Base-by-base conservation (phyloP, 2,329 filamentous ascomycete species). In the Biscogniauxia marginata region DNA sequence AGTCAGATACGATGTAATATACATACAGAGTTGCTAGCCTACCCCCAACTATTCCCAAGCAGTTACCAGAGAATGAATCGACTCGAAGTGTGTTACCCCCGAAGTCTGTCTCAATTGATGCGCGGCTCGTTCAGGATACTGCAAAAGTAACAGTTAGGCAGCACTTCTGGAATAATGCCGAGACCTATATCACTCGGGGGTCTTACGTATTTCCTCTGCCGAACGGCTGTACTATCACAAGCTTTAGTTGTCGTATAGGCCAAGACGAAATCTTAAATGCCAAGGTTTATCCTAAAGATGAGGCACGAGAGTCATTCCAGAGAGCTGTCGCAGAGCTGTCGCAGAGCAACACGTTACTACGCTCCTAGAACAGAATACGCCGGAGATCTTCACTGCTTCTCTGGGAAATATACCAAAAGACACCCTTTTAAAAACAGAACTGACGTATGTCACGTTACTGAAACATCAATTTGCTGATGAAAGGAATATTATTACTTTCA, bases 141-240 rank as follows among this genome's bases (percentile, higher is more conserved):
- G 65, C 67, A 21, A 60, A 54, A 39, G 57, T 69, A 6, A 61
- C 61, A n/a, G 54, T 63, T 3, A 63, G 50, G 1, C 68, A 70
- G 22, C 49, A 58, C 8, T 70, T 68, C 51, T 65, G 56, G 58
- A 70, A 70, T 54, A 59, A 68, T n/a, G 54, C 57, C 20, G 57
- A 60, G 16, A 8, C 34, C 18, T 30, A 62, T 9, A 68, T 70
- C 58, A 57, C 53, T 20, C 46, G 63, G 39, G 65, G 65, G 1
- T 61, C 63, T 8, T 70, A 69, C 47, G 66, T 63, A 3, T 70
- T 69, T 43, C 64, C 64, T 8, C 59, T 70, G 4, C 61, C 66
- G 1, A 53, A 58, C 19, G 63, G 60, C 16, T 68, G 67, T 43
- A 67, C 63, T 4, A 60, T 70, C 7, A 68, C 60, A 9, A 62